These are phyloP conservation scores for Leccinum obscurum DNA, from an alignment of 768 basidiomycete species.

Conservation along the genomic window DNA sequence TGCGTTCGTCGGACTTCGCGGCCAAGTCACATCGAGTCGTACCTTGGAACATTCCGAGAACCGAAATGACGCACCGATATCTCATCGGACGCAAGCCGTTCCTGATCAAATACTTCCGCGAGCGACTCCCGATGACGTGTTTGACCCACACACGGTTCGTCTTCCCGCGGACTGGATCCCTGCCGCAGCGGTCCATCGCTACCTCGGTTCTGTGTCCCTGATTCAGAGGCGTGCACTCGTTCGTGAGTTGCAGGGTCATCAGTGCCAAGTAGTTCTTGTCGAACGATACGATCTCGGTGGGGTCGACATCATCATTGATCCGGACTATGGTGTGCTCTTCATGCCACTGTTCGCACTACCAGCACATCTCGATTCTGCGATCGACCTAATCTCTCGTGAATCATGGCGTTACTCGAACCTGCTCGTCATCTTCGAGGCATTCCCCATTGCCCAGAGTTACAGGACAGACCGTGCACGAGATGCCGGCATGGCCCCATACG, in stretches of 20 bases:
- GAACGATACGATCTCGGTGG: conserved; percentile 64
- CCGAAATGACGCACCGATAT: conserved; percentile 12
- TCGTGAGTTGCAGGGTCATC: conserved; percentile 44
- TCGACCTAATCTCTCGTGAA: conserved; percentile 44
- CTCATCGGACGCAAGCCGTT: conserved; percentile 6
- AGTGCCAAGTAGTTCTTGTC: conserved; percentile 54
- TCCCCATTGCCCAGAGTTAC: conserved; percentile 47
- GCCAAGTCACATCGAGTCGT: conserved; percentile 11
- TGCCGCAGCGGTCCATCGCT: conserved; percentile 50
- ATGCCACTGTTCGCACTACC: conserved; percentile 48
- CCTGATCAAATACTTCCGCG: conserved; percentile 21
- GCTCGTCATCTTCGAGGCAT: conserved; percentile 67
- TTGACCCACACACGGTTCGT: conserved; percentile 44
- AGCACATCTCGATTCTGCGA: conserved; percentile 45
- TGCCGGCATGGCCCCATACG: conserved; percentile 29
- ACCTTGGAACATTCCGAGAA: conserved; percentile 12
- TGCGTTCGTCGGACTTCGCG: conserved; percentile 28
- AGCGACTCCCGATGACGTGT: conserved; percentile 41
- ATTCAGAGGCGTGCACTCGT: conserved; percentile 68
- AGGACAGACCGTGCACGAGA: conserved; percentile 13
- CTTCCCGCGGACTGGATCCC: conserved; percentile 35
- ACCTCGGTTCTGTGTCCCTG: conserved; percentile 67
- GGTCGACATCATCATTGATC: conserved; percentile 68
- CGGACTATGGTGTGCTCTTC: conserved; percentile 57
- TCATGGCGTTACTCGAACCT: conserved; percentile 65